A percentile compares a stretch with the other conserved stretches of the same genome.
These are phyloP conservation scores for Cercospora nicotianae DNA, from an alignment of 2,329 filamentous ascomycete genomes.

Conservation along the genomic window DNA sequence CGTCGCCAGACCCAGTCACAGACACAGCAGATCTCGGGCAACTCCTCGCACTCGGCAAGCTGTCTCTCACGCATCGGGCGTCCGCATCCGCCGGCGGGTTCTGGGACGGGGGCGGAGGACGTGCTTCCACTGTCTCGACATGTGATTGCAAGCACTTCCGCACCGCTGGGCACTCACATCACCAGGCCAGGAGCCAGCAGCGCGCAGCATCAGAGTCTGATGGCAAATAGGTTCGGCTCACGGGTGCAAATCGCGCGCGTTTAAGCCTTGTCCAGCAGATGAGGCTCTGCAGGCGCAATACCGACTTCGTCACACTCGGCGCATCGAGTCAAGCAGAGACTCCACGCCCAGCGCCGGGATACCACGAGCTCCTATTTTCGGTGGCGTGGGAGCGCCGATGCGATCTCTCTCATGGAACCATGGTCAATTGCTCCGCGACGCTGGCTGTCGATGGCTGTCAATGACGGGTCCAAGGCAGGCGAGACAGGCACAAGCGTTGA, in stretches of 20 bases:
- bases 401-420: neutral
- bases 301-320: neutral
- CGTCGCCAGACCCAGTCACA: neutral
- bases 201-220: neutral
- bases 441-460: neutral
- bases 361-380: constrained; percentile 8
- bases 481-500: neutral
- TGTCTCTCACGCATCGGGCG: neutral
- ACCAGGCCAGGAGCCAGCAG: neutral
- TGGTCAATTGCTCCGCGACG: neutral
- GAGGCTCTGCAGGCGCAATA: neutral
- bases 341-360: neutral
- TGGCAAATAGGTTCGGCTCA: neutral
- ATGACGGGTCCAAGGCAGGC: neutral
- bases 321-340: neutral
- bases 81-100: neutral
- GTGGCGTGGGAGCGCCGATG: neutral
- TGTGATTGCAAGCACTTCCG: neutral
- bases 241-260: neutral
- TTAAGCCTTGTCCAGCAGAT: neutral
- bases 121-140: neutral
- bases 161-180: neutral
- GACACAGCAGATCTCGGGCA: neutral
- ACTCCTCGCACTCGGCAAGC: neutral
- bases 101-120: neutral